Evolutionary conservation across 192 early-diverging fungal species (phyloP).

Genomic region (Backusella macrospora): DNA sequence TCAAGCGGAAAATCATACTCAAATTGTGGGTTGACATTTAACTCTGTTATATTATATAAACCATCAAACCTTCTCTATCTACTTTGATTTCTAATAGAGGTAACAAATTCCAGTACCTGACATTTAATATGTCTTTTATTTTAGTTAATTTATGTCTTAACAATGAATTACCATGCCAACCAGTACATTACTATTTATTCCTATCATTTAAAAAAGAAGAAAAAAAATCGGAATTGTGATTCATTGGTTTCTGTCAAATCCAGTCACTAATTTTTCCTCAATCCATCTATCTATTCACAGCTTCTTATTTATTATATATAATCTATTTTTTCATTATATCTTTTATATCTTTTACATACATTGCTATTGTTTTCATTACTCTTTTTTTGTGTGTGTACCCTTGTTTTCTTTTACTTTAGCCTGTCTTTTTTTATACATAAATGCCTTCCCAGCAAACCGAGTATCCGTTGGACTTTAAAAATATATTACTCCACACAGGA

Average conservation of each 20-base stretch:
- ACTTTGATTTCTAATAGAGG: too few relatives aligned
- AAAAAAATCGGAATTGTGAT: too few relatives aligned
- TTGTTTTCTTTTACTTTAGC: background rate
- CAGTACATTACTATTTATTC: background rate
- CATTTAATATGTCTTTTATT: too few relatives aligned
- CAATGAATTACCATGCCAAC: background rate
- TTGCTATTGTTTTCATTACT: too few relatives aligned
- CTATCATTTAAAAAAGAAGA: background rate
- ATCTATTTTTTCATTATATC: background rate
- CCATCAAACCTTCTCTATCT: too few relatives aligned
- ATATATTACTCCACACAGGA: background rate
- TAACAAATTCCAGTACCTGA: too few relatives aligned
- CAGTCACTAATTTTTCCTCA: background rate
- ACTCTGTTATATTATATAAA: background rate
- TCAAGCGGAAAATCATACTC: background rate
- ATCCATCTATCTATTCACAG: background rate
- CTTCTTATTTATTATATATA: background rate
- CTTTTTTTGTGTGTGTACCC: too few relatives aligned
- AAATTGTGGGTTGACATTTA: constrained; percentile 8
- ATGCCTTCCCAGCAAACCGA: background rate
- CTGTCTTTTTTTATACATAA: background rate
- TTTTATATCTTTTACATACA: background rate
- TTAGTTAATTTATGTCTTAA: background rate
- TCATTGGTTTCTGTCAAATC: too few relatives aligned
- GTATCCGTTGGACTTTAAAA: background rate